Evolutionary conservation across 108 stramenopile genomes (phyloP).

Genomic region (Nitzschia inconspicua): DNA sequence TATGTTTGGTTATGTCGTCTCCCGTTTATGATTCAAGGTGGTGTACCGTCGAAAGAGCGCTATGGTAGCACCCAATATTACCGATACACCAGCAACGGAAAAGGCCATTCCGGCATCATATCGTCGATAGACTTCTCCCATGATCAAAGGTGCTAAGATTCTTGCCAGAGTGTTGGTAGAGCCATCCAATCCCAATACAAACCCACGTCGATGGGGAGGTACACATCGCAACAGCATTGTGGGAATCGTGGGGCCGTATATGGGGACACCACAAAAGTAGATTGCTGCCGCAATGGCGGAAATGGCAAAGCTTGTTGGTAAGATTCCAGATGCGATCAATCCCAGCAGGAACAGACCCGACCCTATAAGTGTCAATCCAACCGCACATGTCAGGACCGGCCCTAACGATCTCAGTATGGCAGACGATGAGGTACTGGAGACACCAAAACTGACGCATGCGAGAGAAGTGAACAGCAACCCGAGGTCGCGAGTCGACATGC

Average conservation of each 20-base stretch:
- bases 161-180: slow-evolving; percentile 67
- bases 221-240: slow-evolving; percentile 79
- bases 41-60: slow-evolving; percentile 53
- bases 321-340: slow-evolving; percentile 30
- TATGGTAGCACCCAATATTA: slow-evolving; percentile 31
- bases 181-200: slow-evolving; percentile 75
- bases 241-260: slow-evolving; percentile 79
- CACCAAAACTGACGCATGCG: slow-evolving; percentile 62
- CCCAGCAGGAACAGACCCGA: slow-evolving; percentile 53
- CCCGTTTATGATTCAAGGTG: neutral
- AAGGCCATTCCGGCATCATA: slow-evolving; percentile 60
- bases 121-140: slow-evolving; percentile 60
- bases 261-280: slow-evolving; percentile 68
- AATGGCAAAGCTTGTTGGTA: slow-evolving; percentile 17
- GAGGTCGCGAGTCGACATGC: slow-evolving; percentile 47
- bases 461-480: slow-evolving; percentile 63
- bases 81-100: slow-evolving; percentile 43
- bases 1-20: too few relatives aligned
- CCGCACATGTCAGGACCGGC: slow-evolving; percentile 59
- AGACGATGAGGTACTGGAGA: slow-evolving; percentile 46
- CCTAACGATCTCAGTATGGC: slow-evolving; percentile 46
- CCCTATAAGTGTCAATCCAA: slow-evolving; percentile 53
- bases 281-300: slow-evolving; percentile 50
- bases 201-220: slow-evolving; percentile 56
- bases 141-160: slow-evolving; percentile 51